A percentile compares a stretch with the other conserved stretches of the same genome.
Conservation (phyloP, 2,329 filamentous ascomycete species). For the Lasiodiplodia sp. region DNA sequence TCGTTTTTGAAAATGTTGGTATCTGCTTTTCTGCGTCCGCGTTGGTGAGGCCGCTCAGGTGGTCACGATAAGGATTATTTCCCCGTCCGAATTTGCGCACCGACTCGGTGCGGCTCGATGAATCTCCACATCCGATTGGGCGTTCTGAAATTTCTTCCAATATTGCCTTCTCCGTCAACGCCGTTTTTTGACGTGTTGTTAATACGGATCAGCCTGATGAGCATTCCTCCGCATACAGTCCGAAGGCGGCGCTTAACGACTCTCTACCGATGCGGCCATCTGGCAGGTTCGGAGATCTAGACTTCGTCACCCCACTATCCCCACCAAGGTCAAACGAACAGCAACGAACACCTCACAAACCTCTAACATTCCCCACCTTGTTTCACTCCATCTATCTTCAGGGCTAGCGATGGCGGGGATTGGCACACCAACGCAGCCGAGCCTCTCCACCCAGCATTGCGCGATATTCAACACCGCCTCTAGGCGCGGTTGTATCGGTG, state of each 20-base stretch:
- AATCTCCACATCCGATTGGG: constrained; percentile 3
- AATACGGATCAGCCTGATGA: constrained; percentile 18
- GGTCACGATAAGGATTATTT: constrained; percentile 9
- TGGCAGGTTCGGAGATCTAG: constrained; percentile 27
- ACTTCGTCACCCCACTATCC: constrained; percentile 22
- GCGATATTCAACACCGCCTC: constrained; percentile 25
- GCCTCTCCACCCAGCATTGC: constrained; percentile 18
- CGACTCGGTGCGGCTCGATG: constrained; percentile 9
- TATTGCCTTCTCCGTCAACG: constrained; percentile 15
- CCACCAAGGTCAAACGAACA: constrained; percentile 25
- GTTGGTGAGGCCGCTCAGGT: background rate
- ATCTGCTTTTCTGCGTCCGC: background rate
- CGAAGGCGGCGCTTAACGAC: constrained; percentile 21
- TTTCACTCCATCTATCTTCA: constrained; percentile 17
- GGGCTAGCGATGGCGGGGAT: constrained; percentile 3
- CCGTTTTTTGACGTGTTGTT: constrained; percentile 16
- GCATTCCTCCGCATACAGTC: background rate
- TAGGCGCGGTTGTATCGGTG: background rate
- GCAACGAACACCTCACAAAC: constrained; percentile 22
- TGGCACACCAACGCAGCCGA: constrained; percentile 15
- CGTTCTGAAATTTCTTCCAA: constrained; percentile 4
- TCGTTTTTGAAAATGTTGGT: background rate
- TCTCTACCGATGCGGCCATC: constrained; percentile 18
- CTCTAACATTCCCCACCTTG: constrained; percentile 21
- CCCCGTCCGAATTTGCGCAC: constrained; percentile 14